Evolutionary conservation across 768 basidiomycete genomes (phyloP).

Genomic region (Lentinula boryana): DNA sequence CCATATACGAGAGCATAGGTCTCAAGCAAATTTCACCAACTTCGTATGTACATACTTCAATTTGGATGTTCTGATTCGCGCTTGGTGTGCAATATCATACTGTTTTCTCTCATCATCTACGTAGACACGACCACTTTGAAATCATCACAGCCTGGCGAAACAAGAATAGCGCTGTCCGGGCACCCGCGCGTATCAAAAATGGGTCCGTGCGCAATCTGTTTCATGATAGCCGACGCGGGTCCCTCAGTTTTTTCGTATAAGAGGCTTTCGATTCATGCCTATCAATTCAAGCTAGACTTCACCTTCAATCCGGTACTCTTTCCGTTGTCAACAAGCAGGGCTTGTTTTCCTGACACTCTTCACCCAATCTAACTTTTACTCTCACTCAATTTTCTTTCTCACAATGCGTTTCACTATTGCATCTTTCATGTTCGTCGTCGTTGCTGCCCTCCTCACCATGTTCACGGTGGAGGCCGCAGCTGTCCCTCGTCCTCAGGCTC

Average conservation of each 20-base stretch:
- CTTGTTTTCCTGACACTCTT: slow-evolving; percentile 6
- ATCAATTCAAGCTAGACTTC: slow-evolving; percentile 28
- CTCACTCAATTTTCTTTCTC: slow-evolving; percentile 8
- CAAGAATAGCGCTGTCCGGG: too few relatives aligned
- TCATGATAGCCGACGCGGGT: neutral
- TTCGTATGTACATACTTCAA: too few relatives aligned
- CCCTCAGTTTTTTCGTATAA: neutral
- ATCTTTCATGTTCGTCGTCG: slow-evolving; percentile 16
- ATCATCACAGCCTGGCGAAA: too few relatives aligned
- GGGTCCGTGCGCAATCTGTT: neutral
- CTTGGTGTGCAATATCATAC: too few relatives aligned
- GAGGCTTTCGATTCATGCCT: neutral
- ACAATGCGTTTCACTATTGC: slow-evolving; percentile 23
- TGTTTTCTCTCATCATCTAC: too few relatives aligned
- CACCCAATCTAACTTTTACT: slow-evolving; percentile 14
- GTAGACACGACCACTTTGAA: too few relatives aligned
- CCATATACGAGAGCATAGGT: too few relatives aligned
- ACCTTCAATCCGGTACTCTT: slow-evolving; percentile 15
- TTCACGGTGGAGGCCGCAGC: slow-evolving; percentile 18
- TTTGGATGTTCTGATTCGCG: too few relatives aligned
- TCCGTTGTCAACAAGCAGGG: slow-evolving; percentile 9
- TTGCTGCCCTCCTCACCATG: slow-evolving; percentile 12
- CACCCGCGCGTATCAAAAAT: neutral
- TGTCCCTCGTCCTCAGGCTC: slow-evolving; percentile 13
- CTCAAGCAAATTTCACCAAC: too few relatives aligned